These are phyloP conservation scores for Dichomitus squalens DNA, from an alignment of 1,284 basidiomycete genomes.

Conservation along the genomic window DNA sequence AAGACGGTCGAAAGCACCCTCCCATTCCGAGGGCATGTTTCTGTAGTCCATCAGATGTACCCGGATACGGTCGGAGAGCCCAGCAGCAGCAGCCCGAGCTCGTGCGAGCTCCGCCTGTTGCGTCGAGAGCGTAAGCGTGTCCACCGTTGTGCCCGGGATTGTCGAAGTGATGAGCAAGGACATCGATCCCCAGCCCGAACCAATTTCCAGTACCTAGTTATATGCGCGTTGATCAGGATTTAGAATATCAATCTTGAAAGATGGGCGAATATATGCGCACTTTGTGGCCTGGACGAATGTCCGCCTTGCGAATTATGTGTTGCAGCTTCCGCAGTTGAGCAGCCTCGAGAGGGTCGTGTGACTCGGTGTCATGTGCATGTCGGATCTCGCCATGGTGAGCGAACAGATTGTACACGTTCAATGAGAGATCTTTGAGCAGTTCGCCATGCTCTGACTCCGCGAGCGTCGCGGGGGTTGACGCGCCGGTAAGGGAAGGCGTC, in stretches of 20 bases:
- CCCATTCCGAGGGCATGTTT: constrained; percentile 64
- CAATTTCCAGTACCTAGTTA: constrained; percentile 63
- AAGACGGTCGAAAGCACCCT: constrained; percentile 67
- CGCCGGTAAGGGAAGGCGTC: constrained; percentile 11
- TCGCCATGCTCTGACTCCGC: constrained; percentile 13
- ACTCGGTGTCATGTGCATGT: constrained; percentile 1
- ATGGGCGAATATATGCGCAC: constrained; percentile 35
- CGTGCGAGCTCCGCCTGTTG: constrained; percentile 71
- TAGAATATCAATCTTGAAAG: background rate
- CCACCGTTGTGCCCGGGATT: constrained; percentile 61
- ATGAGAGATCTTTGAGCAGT: constrained; percentile 4
- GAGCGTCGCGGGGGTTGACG: constrained; percentile 20
- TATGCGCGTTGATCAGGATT: background rate
- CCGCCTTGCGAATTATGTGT: constrained; percentile 56
- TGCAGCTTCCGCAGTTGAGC: constrained; percentile 70
- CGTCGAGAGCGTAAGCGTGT: constrained; percentile 76
- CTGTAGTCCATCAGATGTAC: constrained; percentile 83
- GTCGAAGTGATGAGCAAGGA: constrained; percentile 64
- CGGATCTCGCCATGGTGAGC: background rate
- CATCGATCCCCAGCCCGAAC: constrained; percentile 81
- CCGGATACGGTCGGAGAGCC: constrained; percentile 49
- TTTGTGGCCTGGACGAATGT: constrained; percentile 58
- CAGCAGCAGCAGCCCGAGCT: constrained; percentile 49
- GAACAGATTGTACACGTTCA: constrained; percentile 11
- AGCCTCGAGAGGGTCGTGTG: constrained; percentile 57